Evolutionary conservation across 2,329 filamentous ascomycete genomes (phyloP).

Genomic region (Fusarium graminum): DNA sequence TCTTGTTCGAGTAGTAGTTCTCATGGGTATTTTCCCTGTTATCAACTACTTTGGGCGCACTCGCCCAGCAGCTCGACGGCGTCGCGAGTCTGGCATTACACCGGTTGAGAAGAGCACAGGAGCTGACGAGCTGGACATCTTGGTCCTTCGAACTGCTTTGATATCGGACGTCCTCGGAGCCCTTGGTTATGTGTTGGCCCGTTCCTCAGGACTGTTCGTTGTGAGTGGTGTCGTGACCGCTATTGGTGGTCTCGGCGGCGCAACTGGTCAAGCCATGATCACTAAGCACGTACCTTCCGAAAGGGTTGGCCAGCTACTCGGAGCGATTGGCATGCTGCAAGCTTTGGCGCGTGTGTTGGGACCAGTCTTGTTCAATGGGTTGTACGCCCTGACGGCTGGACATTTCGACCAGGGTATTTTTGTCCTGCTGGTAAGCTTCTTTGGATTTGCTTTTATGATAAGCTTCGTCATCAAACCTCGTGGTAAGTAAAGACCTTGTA

Average conservation of each 20-base stretch:
- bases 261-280: conserved; percentile 84
- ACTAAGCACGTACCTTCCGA: conserved; percentile 93
- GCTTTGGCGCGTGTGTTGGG: conserved; percentile 82
- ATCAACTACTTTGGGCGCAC: conserved; percentile 81
- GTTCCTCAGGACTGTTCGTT: conserved; percentile 74
- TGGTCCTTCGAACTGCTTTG: conserved; percentile 79
- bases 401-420: conserved; percentile 87
- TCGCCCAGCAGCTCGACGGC: conserved; percentile 61
- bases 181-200: conserved; percentile 78
- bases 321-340: conserved; percentile 88
- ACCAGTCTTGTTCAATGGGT: conserved; percentile 85
- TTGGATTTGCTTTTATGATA: conserved; percentile 73
- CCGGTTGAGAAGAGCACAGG: conserved; percentile 70
- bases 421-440: conserved; percentile 76
- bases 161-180: conserved; percentile 82
- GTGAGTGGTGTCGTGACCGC: conserved; percentile 79
- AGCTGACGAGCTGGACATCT: conserved; percentile 82
- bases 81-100: conserved; percentile 54
- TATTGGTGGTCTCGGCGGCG: conserved; percentile 85
- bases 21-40: conserved; percentile 80
- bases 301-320: conserved; percentile 86
- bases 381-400: conserved; percentile 86
- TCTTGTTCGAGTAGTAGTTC: conserved; percentile 77
- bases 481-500: conserved; percentile 69
- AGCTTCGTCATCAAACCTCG: conserved; percentile 80